Evolutionary conservation across 352 stramenopile genomes (phyloP), one percentile per base, ranked within the genome.

Genomic region (Lagenidium giganteum): DNA sequence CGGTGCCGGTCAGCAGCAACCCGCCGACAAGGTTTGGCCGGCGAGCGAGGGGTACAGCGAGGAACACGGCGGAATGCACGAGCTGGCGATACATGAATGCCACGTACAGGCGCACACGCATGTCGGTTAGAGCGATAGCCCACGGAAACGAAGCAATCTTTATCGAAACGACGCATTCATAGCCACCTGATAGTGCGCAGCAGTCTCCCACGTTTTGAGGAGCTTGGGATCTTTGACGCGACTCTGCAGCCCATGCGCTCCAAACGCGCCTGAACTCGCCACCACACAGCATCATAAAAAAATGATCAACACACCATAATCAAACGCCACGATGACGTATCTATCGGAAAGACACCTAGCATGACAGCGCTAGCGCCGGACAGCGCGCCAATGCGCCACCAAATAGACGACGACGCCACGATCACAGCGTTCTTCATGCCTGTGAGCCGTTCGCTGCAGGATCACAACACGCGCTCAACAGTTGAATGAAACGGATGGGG

Each of bases 171-270:
- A n/a, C n/a, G n/a, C n/a, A n/a, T n/a, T n/a, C n/a, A n/a, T n/a
- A n/a, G n/a, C 17, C 51, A 89, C 70, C n/a, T 93, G 81, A 50
- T 93, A 93, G 24, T 90, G 71, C 1, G 81, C 65, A 1, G 76
- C 81, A 0, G 78, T 91, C 47, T 89, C 74, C 81, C 81, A 93
- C 51, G 75, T 90, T 66, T 93, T 91, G 50, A 90, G 57, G 51
- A 90, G 64, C 50, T 86, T 73, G 20, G 76, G 73, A 40, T 93
- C 76, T 47, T 71, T 85, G 24, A 91, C 64, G 27, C 51, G 64
- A 22, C 57, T 56, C 58, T 89, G 68, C 31, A 93, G 56, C 12
- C 58, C 78, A 38, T 93, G 81, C 14, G 81, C 78, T 25, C 81
- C 81, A 40, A 93, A 93, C 31, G 81, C 76, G 6, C 78, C 81